Evolutionary conservation across 108 stramenopile species (phyloP).

Genomic region (Nannochloropsis salina): DNA sequence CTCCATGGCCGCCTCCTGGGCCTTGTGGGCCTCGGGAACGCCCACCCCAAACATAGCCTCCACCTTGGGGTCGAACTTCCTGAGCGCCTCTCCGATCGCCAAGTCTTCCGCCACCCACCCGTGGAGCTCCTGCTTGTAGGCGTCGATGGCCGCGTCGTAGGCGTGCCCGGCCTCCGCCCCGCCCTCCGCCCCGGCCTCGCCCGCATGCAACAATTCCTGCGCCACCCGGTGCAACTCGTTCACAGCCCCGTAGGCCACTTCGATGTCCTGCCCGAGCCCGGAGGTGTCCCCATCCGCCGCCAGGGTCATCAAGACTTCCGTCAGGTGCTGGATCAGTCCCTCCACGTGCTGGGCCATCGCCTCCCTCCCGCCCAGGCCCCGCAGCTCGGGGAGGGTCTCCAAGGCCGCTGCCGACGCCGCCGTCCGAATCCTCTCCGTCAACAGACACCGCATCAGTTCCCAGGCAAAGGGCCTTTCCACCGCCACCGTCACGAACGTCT

Average conservation of each 20-base stretch:
- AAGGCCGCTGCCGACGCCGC: neutral
- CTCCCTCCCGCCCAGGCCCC: neutral
- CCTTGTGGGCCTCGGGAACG: neutral
- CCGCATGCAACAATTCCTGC: neutral
- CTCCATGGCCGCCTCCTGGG: neutral
- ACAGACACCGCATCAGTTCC: neutral
- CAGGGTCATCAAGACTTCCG: neutral
- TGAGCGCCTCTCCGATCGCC: neutral
- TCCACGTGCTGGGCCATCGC: neutral
- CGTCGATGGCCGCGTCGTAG: neutral
- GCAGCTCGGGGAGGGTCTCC: neutral
- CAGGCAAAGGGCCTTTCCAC: constrained; percentile 5
- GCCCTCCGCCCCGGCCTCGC: neutral
- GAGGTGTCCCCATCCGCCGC: neutral
- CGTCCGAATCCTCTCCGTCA: neutral
- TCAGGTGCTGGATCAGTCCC: neutral
- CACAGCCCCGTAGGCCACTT: neutral
- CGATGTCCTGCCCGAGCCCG: neutral
- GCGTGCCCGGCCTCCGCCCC: neutral
- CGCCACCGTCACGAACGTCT: neutral
- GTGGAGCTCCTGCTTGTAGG: neutral
- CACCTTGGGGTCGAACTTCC: neutral
- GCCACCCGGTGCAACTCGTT: neutral
- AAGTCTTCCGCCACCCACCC: neutral
- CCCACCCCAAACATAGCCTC: neutral